A percentile compares a stretch with the other conserved stretches of the same genome.
Evolutionary conservation across 345 rosid species (phyloP).

Genomic region (Salix viminalis): DNA sequence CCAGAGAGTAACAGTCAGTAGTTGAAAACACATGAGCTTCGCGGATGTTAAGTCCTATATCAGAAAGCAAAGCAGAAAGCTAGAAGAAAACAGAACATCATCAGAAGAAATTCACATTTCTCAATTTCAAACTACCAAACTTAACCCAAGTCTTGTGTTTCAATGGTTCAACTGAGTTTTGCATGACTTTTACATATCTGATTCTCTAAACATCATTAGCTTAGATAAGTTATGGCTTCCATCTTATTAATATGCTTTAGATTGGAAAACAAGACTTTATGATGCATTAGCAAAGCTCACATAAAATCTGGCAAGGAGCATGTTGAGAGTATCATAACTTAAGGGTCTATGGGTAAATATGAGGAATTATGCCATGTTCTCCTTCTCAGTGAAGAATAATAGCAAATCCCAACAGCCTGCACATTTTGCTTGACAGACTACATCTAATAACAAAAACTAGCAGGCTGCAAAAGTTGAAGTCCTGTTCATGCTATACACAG

Average conservation of each 20-base stretch:
- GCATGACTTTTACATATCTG: not conserved
- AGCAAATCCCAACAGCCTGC: not conserved
- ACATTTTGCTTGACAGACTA: not conserved
- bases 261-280: not conserved
- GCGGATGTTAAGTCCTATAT: constrained; percentile 72
- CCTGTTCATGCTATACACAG: not conserved
- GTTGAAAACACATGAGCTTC: constrained; percentile 85
- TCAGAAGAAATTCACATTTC: constrained; percentile 18
- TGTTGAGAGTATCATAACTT: not conserved
- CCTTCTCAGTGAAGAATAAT: not conserved
- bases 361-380: not conserved
- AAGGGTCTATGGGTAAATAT: not conserved
- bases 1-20: constrained; percentile 68
- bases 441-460: not conserved
- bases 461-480: not conserved
- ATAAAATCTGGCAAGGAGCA: not conserved
- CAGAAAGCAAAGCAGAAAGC: constrained; percentile 79
- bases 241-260: not conserved
- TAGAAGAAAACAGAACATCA: constrained; percentile 26
- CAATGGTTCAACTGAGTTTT: not conserved
- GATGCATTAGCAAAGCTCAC: not conserved
- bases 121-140: not conserved
- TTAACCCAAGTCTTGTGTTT: not conserved
- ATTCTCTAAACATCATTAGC: not conserved
- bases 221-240: not conserved